Evolutionary conservation across 208 protist species (phyloP).

Genomic region (Leishmania turanica): DNA sequence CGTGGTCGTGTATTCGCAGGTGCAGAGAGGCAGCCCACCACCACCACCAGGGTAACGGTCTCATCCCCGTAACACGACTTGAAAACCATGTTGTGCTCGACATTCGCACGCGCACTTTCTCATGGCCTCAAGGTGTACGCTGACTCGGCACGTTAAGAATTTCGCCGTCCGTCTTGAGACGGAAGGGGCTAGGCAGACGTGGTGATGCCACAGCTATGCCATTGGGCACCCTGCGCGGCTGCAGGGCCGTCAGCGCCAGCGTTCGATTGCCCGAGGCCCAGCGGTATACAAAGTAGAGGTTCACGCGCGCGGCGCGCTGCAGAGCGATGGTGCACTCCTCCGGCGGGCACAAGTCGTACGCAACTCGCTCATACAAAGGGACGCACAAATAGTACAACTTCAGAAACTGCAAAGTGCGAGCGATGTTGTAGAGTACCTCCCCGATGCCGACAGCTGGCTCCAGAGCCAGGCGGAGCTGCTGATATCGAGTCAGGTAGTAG

Average conservation of each 20-base stretch:
- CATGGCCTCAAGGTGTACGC: background rate
- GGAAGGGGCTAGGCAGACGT: conserved; percentile 8
- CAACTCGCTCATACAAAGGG: conserved; percentile 84
- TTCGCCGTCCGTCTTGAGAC: background rate
- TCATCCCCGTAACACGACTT: background rate
- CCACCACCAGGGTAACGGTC: background rate
- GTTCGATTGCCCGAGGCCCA: conserved; percentile 64
- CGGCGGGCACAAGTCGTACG: conserved; percentile 59
- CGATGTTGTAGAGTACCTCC: conserved; percentile 89
- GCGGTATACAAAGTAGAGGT: conserved; percentile 82
- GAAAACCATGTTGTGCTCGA: background rate
- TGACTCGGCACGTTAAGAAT: background rate
- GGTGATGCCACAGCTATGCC: background rate
- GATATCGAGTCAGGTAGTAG: conserved; percentile 80
- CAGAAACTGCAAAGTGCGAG: conserved; percentile 78
- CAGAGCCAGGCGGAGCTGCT: conserved; percentile 48
- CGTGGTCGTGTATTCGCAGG: background rate
- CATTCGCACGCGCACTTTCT: background rate
- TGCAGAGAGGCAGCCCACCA: background rate
- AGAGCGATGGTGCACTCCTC: conserved; percentile 65
- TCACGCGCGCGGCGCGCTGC: conserved; percentile 70
- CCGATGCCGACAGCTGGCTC: conserved; percentile 42
- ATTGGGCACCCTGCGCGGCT: conserved; percentile 8
- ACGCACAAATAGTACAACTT: conserved; percentile 63
- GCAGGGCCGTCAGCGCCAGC: conserved; percentile 63